These are phyloP conservation scores for Colletotrichum eleusines DNA, from an alignment of 2,329 filamentous ascomycete species.

Conservation along the genomic window DNA sequence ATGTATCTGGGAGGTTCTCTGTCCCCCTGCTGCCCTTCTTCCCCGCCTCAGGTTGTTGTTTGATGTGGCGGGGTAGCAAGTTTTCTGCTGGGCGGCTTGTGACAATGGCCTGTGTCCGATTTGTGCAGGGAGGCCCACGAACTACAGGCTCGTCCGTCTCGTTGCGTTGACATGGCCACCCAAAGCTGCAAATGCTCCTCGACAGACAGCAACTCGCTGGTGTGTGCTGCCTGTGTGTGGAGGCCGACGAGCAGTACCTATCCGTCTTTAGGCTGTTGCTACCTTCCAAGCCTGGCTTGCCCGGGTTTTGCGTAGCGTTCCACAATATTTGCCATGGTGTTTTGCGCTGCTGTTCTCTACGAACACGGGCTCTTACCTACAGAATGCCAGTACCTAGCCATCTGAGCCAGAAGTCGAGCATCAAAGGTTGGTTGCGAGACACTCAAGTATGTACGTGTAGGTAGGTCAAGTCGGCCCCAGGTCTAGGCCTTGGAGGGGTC, in stretches of 20 bases:
- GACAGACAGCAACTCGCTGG: neutral
- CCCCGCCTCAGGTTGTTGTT: neutral
- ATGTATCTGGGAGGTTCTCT: neutral
- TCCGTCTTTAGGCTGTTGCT: neutral
- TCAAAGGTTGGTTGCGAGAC: neutral
- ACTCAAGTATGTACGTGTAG: neutral
- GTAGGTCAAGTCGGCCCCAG: neutral
- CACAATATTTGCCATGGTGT: conserved; percentile 1
- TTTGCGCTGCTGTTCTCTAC: neutral
- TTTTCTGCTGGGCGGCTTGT: conserved; percentile 6
- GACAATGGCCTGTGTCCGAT: conserved; percentile 3
- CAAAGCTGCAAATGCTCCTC: neutral
- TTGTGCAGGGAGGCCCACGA: neutral
- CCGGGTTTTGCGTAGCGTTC: conserved; percentile 6
- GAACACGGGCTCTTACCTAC: neutral
- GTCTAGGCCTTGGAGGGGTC: neutral
- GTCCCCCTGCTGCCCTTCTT: neutral
- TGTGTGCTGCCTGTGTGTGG: neutral
- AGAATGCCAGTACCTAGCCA: neutral
- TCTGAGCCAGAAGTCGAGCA: neutral
- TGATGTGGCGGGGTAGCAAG: conserved; percentile 27
- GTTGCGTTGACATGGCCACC: neutral
- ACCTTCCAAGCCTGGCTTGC: neutral
- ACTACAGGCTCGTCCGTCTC: neutral
- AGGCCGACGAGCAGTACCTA: neutral